These are phyloP conservation scores for Tuctoria greenei DNA, from an alignment of 176 grass and related monocot species.

Conservation along the genomic window DNA sequence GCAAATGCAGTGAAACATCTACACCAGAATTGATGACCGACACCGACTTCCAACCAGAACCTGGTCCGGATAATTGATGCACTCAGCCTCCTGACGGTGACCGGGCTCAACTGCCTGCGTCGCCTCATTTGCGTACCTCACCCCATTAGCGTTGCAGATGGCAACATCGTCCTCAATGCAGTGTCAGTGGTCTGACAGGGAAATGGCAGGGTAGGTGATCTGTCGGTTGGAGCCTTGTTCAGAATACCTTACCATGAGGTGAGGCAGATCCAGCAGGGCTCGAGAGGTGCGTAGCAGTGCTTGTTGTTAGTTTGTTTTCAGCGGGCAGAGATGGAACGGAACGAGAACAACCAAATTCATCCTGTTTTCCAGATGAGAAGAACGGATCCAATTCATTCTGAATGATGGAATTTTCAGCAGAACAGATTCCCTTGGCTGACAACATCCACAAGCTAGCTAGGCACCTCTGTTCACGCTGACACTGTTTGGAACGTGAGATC, in stretches of 20 bases:
- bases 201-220: constrained; percentile 31
- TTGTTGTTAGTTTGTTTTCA: not conserved
- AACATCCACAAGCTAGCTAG: not conserved
- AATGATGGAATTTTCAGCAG: constrained; percentile 4
- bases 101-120: not conserved
- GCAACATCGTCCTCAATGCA: constrained; percentile 36
- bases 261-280: not conserved
- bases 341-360: not conserved
- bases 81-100: not conserved
- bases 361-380: not conserved
- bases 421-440: not conserved
- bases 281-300: not conserved
- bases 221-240: not conserved
- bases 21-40: constrained; percentile 12
- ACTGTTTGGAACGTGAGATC: not conserved
- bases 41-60: constrained; percentile 1
- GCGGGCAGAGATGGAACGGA: not conserved
- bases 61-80: not conserved
- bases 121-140: constrained; percentile 5
- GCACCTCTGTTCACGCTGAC: not conserved
- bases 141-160: constrained; percentile 15
- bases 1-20: not conserved
- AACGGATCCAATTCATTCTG: not conserved
- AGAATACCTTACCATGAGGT: not conserved
- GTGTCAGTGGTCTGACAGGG: constrained; percentile 29